These are phyloP conservation scores for Wickerhamiella brachini DNA, from an alignment of 805 yeast genomes.

Conservation along the genomic window DNA sequence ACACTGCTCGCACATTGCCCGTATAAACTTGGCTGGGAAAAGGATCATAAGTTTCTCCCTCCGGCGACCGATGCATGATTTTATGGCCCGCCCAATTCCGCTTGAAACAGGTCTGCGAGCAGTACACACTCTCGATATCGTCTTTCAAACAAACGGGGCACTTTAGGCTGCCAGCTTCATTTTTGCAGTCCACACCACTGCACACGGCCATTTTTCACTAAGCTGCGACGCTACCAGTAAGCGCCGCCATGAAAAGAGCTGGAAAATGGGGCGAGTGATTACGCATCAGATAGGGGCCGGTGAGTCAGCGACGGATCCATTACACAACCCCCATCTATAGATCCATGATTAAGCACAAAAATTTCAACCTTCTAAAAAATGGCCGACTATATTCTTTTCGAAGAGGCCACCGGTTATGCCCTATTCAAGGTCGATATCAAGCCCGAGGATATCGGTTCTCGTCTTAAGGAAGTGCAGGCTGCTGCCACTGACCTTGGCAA, in stretches of 20 bases:
- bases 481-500: slow-evolving; percentile 73
- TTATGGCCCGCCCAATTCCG: slow-evolving; percentile 47
- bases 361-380: slow-evolving; percentile 19
- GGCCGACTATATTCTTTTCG: slow-evolving; percentile 90
- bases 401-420: slow-evolving; percentile 98
- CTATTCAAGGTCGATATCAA: slow-evolving; percentile 85
- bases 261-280: too few relatives aligned
- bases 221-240: too few relatives aligned
- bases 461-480: slow-evolving; percentile 86
- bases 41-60: slow-evolving; percentile 58
- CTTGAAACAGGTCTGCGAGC: slow-evolving; percentile 74
- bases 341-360: neutral
- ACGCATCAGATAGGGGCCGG: too few relatives aligned
- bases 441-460: slow-evolving; percentile 87
- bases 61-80: slow-evolving; percentile 43
- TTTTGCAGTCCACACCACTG: slow-evolving; percentile 75
- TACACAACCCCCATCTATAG: neutral
- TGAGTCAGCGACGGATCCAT: too few relatives aligned
- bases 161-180: slow-evolving; percentile 63
- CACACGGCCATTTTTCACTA: slow-evolving; percentile 28
- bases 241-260: too few relatives aligned
- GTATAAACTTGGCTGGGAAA: slow-evolving; percentile 66
- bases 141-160: slow-evolving; percentile 86
- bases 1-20: slow-evolving; percentile 62
- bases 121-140: slow-evolving; percentile 50